Evolutionary conservation across 768 basidiomycete genomes (phyloP), one percentile per base, ranked within the genome.

Genomic region (Zangia roseola): DNA sequence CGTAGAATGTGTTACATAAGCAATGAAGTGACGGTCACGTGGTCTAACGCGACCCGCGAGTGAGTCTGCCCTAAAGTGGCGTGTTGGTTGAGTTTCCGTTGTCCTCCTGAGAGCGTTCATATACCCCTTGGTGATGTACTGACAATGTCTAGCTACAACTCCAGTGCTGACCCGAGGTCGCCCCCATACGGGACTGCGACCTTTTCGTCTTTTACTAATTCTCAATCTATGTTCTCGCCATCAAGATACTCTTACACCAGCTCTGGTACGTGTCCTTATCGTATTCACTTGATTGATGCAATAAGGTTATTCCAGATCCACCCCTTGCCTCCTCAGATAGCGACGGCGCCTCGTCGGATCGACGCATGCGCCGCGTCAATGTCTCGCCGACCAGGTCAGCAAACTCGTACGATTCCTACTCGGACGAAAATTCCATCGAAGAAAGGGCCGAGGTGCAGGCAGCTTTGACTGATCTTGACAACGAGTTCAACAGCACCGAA

Each of bases 401-500:
- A 47, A 8, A 13, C 26, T 60, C 57, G 25, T 59, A 75, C 43
- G 77, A 86, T 58, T 78, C 81, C 3, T 79, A 86, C 57, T 77
- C 82, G 35, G 88, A 79, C 50, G 77, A 75, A 53, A 64, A 78
- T 52, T 79, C 78, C 1, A 47, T 74, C 17, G 66, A 68, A 55
- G 77, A 79, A 43, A 63, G 60, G 10, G 73, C 68, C 8, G 75
- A 89, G 63, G 86, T 90, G 16, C 86, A 89, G 63, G 81, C 80
- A 17, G 75, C 81, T 14, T 75, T 91, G 40, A 82, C 74, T 38
- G 75, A 78, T 46, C 68, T 91, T 19, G 88, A 90, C 51, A 71
- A 87, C 36, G 83, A 89, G 46, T 62, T 88, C 24, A 79, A 83
- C 47, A 74, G 78, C 37, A 77, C 84, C 0, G 84, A 89, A 58